phyloP scores from a whole-genome alignment of 2,329 filamentous ascomycete species.

The Chaetoscypha palmicola region DNA sequence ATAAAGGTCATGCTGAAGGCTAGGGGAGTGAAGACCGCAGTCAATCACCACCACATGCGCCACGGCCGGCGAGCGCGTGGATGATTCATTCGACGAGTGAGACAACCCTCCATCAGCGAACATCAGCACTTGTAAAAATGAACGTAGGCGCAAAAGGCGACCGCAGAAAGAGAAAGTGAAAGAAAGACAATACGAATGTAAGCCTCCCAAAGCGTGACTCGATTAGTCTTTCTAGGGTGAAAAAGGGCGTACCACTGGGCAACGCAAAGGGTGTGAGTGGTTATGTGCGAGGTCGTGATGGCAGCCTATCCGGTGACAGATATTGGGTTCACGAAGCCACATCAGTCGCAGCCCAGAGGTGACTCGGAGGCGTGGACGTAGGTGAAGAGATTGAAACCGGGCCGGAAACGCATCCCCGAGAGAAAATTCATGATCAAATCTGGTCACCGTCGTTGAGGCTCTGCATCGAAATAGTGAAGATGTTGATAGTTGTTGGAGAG shows the following conservation, averaged over 20 bases:
- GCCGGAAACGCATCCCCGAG: conserved; percentile 11
- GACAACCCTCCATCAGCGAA: conserved; percentile 17
- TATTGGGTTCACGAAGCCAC: conserved; percentile 7
- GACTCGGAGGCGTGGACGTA: conserved; percentile 8
- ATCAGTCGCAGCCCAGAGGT: conserved; percentile 8
- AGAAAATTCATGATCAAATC: too few species aligned
- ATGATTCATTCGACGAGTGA: conserved; percentile 24
- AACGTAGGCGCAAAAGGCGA: conserved; percentile 62
- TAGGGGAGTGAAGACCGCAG: conserved; percentile 14
- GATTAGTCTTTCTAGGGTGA: not conserved
- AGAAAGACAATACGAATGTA: conserved; percentile 7
- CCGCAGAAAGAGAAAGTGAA: conserved; percentile 6
- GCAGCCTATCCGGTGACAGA: conserved; percentile 21
- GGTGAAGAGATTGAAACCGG: not conserved
- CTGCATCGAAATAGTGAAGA: too few species aligned
- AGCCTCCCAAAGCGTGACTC: conserved; percentile 6
- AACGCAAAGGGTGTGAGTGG: not conserved
- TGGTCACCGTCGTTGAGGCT: too few species aligned
- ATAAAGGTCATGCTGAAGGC: conserved; percentile 25
- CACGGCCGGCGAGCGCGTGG: conserved; percentile 19
- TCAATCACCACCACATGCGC: conserved; percentile 19
- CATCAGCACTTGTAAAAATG: conserved; percentile 59
- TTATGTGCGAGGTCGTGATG: not conserved
- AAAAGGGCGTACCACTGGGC: conserved; percentile 4
- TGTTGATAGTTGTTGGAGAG: too few species aligned